Evolutionary conservation across 768 basidiomycete genomes (phyloP).

Genomic region (Suillus fuscotomentosus): DNA sequence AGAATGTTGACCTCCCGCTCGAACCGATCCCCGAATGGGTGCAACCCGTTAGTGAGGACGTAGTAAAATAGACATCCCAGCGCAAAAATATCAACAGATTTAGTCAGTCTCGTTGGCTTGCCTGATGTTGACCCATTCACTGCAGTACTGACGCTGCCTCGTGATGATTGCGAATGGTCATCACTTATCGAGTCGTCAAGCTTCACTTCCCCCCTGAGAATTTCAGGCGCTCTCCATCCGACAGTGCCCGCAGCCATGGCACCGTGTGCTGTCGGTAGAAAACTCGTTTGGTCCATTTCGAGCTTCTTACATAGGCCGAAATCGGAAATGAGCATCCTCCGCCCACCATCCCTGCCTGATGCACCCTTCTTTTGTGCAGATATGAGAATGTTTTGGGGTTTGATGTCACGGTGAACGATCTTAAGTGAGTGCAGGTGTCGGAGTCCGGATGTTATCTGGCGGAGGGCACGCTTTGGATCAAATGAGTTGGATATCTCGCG

Average conservation of each 20-base stretch:
- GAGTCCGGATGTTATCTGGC: constrained; percentile 84
- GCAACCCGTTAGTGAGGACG: constrained; percentile 82
- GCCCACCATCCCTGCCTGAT: constrained; percentile 37
- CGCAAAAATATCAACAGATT: constrained; percentile 96
- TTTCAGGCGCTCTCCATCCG: constrained; percentile 98
- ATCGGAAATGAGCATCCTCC: constrained; percentile 93
- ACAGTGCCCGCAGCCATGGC: constrained; percentile 89
- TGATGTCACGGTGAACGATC: constrained; percentile 97
- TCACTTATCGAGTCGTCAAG: constrained; percentile 72
- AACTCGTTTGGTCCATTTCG: constrained; percentile 94
- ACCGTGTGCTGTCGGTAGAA: constrained; percentile 89
- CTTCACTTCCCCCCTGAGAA: constrained; percentile 90
- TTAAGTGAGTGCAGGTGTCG: constrained; percentile 91
- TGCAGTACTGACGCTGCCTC: constrained; percentile 59
- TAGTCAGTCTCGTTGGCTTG: constrained; percentile 75
- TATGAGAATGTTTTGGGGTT: constrained; percentile 96
- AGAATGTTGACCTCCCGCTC: constrained; percentile 95
- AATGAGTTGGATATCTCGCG: constrained; percentile 78
- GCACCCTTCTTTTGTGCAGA: constrained; percentile 62
- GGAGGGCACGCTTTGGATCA: constrained; percentile 84
- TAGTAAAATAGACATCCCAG: constrained; percentile 96
- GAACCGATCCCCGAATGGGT: constrained; percentile 93
- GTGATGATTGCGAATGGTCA: constrained; percentile 65
- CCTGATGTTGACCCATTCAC: constrained; percentile 35
- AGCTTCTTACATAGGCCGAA: constrained; percentile 96